Evolutionary conservation across 1,284 basidiomycete genomes (phyloP).

Genomic region (Puccinia hordei): DNA sequence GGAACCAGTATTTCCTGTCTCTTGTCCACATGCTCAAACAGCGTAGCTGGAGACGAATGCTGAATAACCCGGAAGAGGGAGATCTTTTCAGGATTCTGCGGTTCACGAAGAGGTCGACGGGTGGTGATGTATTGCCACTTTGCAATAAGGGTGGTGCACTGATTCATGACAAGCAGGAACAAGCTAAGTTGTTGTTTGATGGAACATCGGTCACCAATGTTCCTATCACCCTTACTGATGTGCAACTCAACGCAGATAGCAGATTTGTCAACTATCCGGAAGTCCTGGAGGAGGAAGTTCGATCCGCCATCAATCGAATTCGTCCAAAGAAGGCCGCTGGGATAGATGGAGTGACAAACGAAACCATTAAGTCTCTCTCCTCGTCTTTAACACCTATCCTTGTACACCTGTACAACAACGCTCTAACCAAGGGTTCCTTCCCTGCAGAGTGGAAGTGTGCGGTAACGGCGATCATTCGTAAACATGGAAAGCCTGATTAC

Average conservation of each 20-base stretch:
- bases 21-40: background rate
- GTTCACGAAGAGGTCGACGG: background rate
- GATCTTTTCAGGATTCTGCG: background rate
- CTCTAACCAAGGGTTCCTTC: background rate
- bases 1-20: background rate
- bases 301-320: background rate
- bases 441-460: background rate
- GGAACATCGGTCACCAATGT: background rate
- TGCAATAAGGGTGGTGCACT: background rate
- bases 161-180: background rate
- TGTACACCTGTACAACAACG: background rate
- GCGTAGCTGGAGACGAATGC: background rate
- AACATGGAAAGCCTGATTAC: no score
- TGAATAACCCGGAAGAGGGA: background rate
- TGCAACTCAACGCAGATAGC: background rate
- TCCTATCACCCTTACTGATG: background rate
- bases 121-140: background rate
- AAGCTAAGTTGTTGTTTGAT: background rate
- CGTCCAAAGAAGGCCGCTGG: background rate
- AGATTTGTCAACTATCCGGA: background rate
- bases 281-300: background rate
- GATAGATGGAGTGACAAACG: background rate
- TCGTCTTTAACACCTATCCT: no score
- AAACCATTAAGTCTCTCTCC: conserved; percentile 1
- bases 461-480: background rate